Evolutionary conservation across 2,329 filamentous ascomycete species (phyloP).

Genomic region (Hymenoscyphus repandus): DNA sequence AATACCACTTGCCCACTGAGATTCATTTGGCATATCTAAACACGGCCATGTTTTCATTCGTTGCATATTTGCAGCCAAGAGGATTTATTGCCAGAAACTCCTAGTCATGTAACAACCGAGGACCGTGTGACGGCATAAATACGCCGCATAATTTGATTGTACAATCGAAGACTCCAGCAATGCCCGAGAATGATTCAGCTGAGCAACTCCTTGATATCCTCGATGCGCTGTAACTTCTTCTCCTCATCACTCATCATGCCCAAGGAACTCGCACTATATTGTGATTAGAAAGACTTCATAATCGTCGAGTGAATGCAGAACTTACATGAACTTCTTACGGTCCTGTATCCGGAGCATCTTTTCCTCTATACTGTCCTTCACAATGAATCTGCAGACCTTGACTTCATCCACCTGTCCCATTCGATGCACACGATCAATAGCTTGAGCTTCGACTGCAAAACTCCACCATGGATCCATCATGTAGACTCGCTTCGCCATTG

Average conservation of each 20-base stretch:
- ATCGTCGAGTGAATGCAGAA: conserved; percentile 28
- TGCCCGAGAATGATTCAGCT: conserved; percentile 9
- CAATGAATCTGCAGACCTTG: conserved; percentile 80
- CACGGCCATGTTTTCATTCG: too few relatives aligned
- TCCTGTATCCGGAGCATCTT: conserved; percentile 93
- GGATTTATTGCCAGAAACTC: too few relatives aligned
- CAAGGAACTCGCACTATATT: conserved; percentile 74
- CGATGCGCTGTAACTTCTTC: conserved; percentile 82
- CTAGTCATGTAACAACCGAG: too few relatives aligned
- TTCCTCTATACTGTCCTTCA: conserved; percentile 87
- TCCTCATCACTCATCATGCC: conserved; percentile 96
- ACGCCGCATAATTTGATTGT: too few relatives aligned
- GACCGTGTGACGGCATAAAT: too few relatives aligned
- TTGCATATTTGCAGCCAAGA: too few relatives aligned
- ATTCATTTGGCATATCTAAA: too few relatives aligned
- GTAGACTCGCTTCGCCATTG: conserved; percentile 81
- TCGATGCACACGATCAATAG: conserved; percentile 93
- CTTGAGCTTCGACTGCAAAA: conserved; percentile 92
- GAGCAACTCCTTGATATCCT: conserved; percentile 89
- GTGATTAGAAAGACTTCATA: not conserved
- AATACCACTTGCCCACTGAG: too few relatives aligned
- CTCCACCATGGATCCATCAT: conserved; percentile 99
- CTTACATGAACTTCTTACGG: conserved; percentile 90
- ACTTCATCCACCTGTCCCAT: conserved; percentile 92
- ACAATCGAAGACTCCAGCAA: too few relatives aligned